Conservation (phyloP, 2,329 filamentous ascomycete genomes). For the Alternaria triticimaculans region DNA sequence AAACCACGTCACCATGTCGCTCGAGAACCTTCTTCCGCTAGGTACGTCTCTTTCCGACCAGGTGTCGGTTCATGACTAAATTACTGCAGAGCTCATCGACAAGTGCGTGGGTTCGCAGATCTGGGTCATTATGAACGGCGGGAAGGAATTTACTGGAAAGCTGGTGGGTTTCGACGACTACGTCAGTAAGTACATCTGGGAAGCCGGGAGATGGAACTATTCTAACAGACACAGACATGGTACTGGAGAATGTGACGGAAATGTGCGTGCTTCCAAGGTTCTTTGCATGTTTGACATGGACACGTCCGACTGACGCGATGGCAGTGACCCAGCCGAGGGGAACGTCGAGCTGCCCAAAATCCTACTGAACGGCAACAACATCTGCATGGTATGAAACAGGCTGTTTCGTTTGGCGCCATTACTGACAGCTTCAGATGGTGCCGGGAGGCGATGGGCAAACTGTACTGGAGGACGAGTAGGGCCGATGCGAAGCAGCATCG, state of each 20-base stretch:
- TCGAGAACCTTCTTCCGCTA: conserved; percentile 42
- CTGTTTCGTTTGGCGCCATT: not conserved
- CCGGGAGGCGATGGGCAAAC: conserved; percentile 43
- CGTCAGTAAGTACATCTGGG: conserved; percentile 78
- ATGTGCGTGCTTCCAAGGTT: conserved; percentile 66
- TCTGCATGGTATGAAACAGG: conserved; percentile 83
- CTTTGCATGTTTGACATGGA: not conserved
- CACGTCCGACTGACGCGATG: conserved; percentile 9
- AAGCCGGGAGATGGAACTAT: not conserved
- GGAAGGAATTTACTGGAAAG: conserved; percentile 97
- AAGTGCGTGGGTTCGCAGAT: conserved; percentile 98
- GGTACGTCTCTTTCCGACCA: conserved; percentile 19
- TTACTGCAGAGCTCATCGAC: conserved; percentile 86
- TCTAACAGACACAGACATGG: conserved; percentile 77
- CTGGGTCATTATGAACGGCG: conserved; percentile 99
- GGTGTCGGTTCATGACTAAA: conserved; percentile 26
- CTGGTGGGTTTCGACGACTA: conserved; percentile 98
- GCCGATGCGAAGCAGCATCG: not conserved
- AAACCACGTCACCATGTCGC: conserved; percentile 27
- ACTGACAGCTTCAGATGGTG: conserved; percentile 38
- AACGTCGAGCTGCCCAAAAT: conserved; percentile 93
- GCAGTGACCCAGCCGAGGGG: conserved; percentile 82
- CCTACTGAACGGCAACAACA: conserved; percentile 95
- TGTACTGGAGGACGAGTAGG: conserved; percentile 34
- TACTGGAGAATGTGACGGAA: conserved; percentile 95